Evolutionary conservation across 805 yeast genomes (phyloP).

Genomic region (Ogataea ganodermae): DNA sequence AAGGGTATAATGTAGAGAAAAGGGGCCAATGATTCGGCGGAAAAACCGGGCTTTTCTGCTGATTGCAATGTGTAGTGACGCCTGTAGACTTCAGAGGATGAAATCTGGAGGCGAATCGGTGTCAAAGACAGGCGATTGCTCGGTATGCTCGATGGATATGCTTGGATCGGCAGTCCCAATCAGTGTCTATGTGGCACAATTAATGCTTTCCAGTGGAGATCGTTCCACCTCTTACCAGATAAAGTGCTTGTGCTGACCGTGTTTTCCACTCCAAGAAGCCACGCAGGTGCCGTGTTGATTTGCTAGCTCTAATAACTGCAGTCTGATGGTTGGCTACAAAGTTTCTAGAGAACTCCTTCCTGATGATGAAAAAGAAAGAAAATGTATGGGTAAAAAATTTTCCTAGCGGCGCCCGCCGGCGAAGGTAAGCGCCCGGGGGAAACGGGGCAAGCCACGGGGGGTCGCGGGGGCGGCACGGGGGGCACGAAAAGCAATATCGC

Average conservation of each 20-base stretch:
- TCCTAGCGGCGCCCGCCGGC: constrained; percentile 8
- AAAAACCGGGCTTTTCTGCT: not conserved
- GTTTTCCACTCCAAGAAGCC: not conserved
- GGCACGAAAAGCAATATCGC: not conserved
- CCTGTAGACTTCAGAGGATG: not conserved
- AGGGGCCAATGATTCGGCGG: not conserved
- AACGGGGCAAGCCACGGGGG: not conserved
- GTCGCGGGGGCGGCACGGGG: not conserved
- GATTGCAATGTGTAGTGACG: not conserved
- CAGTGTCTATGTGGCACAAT: constrained; percentile 2
- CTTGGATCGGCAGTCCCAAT: constrained; percentile 6
- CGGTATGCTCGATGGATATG: not conserved
- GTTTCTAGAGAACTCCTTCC: constrained; percentile 10
- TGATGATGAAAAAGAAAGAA: constrained; percentile 11
- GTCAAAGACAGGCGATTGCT: not conserved
- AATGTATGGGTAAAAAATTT: constrained; percentile 10
- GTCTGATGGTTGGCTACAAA: not conserved
- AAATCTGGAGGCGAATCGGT: not conserved
- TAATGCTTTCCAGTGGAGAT: constrained; percentile 1
- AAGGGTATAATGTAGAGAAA: not conserved
- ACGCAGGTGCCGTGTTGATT: constrained; percentile 1
- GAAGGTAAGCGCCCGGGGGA: not conserved
- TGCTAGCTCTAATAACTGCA: constrained; percentile 1
- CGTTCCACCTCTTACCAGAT: not conserved
- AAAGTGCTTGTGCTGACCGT: constrained; percentile 1